phyloP scores from a whole-genome alignment of 805 yeast genomes.

The Schwanniomyces vanrijiae region DNA sequence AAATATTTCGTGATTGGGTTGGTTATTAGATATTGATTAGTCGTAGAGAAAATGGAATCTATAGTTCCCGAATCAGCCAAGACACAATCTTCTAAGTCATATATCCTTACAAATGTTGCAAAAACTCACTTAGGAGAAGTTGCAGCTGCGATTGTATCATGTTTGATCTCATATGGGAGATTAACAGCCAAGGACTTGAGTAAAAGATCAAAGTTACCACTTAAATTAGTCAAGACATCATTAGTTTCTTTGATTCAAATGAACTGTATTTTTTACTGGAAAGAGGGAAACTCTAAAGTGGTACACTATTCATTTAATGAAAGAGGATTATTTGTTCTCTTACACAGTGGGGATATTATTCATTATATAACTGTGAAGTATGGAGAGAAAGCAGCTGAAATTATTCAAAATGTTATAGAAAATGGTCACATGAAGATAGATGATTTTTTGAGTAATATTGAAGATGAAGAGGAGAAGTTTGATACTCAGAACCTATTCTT shows the following conservation, averaged over 20 bases:
- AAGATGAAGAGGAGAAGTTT: slow-evolving; percentile 15
- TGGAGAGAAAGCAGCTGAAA: slow-evolving; percentile 50
- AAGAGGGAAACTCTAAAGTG: slow-evolving; percentile 32
- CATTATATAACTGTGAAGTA: slow-evolving; percentile 47
- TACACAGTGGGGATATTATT: slow-evolving; percentile 79
- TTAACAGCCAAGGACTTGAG: slow-evolving; percentile 56
- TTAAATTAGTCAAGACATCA: slow-evolving; percentile 56
- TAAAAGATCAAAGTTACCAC: slow-evolving; percentile 45
- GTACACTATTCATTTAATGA: slow-evolving; percentile 62
- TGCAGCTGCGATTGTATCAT: slow-evolving; percentile 62
- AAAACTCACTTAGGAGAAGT: slow-evolving; percentile 67
- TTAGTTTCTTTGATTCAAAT: slow-evolving; percentile 79
- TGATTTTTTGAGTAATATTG: slow-evolving; percentile 39
- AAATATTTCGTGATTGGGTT: neutral
- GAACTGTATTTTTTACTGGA: slow-evolving; percentile 70
- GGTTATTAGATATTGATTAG: neutral
- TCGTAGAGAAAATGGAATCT: slow-evolving; percentile 14
- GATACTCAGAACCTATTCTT: slow-evolving; percentile 21
- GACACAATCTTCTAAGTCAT: slow-evolving; percentile 63
- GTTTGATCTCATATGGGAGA: slow-evolving; percentile 68
- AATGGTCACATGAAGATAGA: slow-evolving; percentile 63
- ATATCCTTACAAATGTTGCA: slow-evolving; percentile 53
- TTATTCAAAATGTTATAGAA: slow-evolving; percentile 67
- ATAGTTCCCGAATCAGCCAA: slow-evolving; percentile 28
- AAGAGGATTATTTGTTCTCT: slow-evolving; percentile 58